These are phyloP conservation scores for Achaetomiella virescens DNA, from an alignment of 495 filamentous ascomycete species.

Conservation along the genomic window DNA sequence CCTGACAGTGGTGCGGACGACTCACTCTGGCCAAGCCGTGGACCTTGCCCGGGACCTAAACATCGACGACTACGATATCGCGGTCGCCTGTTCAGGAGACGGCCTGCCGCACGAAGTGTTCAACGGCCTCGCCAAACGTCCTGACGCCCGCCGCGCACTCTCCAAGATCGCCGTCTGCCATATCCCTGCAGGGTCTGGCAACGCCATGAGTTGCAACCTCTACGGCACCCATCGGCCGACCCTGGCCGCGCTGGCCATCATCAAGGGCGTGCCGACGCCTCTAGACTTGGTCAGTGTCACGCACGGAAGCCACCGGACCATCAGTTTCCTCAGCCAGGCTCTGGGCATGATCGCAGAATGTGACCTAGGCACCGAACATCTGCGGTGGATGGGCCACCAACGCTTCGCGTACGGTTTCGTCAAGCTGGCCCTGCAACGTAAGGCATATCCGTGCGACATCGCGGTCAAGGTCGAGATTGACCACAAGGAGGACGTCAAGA, in stretches of 20 bases:
- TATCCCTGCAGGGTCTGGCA: conserved; percentile 87
- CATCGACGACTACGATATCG: conserved; percentile 69
- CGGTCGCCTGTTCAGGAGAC: conserved; percentile 88
- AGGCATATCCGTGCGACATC: conserved; percentile 81
- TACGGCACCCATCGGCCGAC: conserved; percentile 73
- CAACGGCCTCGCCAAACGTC: conserved; percentile 76
- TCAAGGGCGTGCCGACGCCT: conserved; percentile 77
- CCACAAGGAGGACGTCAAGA: conserved; percentile 68
- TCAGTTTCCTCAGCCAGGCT: conserved; percentile 89
- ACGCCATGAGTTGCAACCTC: conserved; percentile 87
- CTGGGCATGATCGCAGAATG: conserved; percentile 84
- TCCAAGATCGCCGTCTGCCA: conserved; percentile 77
- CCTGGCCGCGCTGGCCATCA: conserved; percentile 68
- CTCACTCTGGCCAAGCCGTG: conserved; percentile 67
- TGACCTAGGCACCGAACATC: conserved; percentile 81
- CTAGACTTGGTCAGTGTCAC: conserved; percentile 85
- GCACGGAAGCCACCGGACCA: conserved; percentile 60
- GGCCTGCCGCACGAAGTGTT: conserved; percentile 90
- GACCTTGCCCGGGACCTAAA: conserved; percentile 76
- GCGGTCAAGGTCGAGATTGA: conserved; percentile 72
- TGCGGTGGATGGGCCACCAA: conserved; percentile 84
- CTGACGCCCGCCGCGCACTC: conserved; percentile 68
- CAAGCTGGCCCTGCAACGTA: conserved; percentile 61
- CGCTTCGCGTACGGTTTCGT: conserved; percentile 84
- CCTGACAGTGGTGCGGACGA: conserved; percentile 69